Evolutionary conservation across 2,329 filamentous ascomycete genomes (phyloP).

Genomic region (Calonectria pseudoturangicola): DNA sequence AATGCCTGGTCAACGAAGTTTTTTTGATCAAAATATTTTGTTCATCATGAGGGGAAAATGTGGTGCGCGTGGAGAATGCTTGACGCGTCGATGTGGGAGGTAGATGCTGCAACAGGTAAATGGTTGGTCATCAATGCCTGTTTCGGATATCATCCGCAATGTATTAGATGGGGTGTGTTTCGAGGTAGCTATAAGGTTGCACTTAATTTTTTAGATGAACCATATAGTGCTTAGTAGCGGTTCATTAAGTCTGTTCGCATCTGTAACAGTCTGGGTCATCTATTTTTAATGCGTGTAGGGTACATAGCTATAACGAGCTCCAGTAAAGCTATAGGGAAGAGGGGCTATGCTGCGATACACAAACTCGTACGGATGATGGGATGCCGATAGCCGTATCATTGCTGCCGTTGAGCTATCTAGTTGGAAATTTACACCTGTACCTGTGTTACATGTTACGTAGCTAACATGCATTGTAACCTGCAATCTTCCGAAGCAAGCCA

Average conservation of each 20-base stretch:
- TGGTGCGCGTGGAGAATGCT: slow-evolving; percentile 27
- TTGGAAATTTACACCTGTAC: neutral
- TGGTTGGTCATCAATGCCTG: slow-evolving; percentile 4
- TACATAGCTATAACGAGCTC: slow-evolving; percentile 17
- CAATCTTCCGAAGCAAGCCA: neutral
- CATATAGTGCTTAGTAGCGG: slow-evolving; percentile 14
- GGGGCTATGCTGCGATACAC: neutral
- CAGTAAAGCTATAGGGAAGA: slow-evolving; percentile 5
- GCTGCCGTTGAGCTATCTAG: no score
- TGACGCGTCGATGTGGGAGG: slow-evolving; percentile 25
- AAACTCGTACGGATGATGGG: neutral
- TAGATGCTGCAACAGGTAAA: slow-evolving; percentile 3
- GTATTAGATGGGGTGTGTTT: neutral
- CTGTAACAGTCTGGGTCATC: slow-evolving; percentile 15
- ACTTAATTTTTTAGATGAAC: slow-evolving; percentile 25
- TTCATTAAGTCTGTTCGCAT: slow-evolving; percentile 24
- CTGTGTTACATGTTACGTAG: neutral
- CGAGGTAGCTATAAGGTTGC: neutral
- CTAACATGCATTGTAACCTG: neutral
- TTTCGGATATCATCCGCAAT: slow-evolving; percentile 10
- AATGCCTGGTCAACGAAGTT: slow-evolving; percentile 42
- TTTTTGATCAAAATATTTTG: slow-evolving; percentile 36
- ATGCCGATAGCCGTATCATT: neutral
- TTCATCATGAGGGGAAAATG: slow-evolving; percentile 16
- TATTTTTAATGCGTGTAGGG: slow-evolving; percentile 22